Conservation (phyloP, 2,329 filamentous ascomycete genomes). For the Metarhizium humberi region DNA sequence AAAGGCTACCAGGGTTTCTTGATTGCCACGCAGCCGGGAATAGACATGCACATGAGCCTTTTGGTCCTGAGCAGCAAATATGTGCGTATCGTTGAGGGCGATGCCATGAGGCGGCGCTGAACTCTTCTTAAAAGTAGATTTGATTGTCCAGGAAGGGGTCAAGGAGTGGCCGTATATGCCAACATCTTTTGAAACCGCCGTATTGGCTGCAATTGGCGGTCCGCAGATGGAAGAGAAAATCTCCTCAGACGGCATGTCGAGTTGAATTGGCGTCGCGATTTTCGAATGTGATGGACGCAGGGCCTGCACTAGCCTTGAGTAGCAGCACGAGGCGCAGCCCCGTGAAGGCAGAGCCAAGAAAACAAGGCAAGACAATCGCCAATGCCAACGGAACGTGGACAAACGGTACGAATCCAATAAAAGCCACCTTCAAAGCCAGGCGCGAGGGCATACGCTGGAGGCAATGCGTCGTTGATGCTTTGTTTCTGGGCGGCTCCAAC, state of each 20-base stretch:
- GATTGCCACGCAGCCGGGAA: slow-evolving; percentile 69
- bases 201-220: slow-evolving; percentile 50
- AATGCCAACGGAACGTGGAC: background rate
- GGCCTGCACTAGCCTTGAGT: background rate
- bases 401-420: background rate
- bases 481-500: background rate
- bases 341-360: background rate
- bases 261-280: background rate
- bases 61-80: slow-evolving; percentile 85
- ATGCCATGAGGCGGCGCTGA: slow-evolving; percentile 70
- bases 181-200: slow-evolving; percentile 63
- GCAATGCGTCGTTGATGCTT: background rate
- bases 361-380: background rate
- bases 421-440: background rate
- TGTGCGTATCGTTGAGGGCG: slow-evolving; percentile 69
- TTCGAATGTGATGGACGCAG: background rate
- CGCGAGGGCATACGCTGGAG: background rate
- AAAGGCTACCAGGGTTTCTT: slow-evolving; percentile 83
- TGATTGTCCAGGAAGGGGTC: slow-evolving; percentile 67
- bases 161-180: slow-evolving; percentile 81
- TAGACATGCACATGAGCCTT: slow-evolving; percentile 94
- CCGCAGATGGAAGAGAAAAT: slow-evolving; percentile 52
- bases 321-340: background rate
- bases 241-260: slow-evolving; percentile 48
- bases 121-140: slow-evolving; percentile 83